A percentile compares a stretch with the other conserved stretches of the same genome.
phyloP scores from a whole-genome alignment of 106 monocot genomes.

The Hemerocallis citrina region DNA sequence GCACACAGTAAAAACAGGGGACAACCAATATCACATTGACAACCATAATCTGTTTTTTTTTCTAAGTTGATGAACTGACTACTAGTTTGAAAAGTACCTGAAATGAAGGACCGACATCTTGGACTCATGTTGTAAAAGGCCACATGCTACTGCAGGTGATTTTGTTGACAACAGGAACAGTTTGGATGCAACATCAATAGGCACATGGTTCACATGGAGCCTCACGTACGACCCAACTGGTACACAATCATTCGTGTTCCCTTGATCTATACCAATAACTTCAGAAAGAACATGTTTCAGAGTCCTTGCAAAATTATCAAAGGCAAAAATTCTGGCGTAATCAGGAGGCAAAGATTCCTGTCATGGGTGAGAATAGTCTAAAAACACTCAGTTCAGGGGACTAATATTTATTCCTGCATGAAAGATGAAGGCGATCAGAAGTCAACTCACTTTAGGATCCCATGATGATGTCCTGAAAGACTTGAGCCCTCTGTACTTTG shows the following conservation, averaged over 20 bases:
- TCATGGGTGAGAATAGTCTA: slow-evolving; percentile 1
- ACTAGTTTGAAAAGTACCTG: slow-evolving; percentile 36
- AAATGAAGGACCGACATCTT: slow-evolving; percentile 99
- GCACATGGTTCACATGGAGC: slow-evolving; percentile 71
- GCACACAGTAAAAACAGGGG: no score
- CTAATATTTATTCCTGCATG: neutral
- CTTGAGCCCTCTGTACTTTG: slow-evolving; percentile 86
- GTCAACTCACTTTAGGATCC: slow-evolving; percentile 78
- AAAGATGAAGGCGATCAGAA: neutral
- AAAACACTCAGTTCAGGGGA: neutral
- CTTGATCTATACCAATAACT: slow-evolving; percentile 40
- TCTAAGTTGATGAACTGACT: neutral
- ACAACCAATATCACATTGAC: neutral
- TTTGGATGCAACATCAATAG: slow-evolving; percentile 53
- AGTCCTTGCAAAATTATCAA: slow-evolving; percentile 80
- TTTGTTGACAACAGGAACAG: slow-evolving; percentile 29
- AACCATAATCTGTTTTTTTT: neutral
- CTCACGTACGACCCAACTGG: slow-evolving; percentile 61
- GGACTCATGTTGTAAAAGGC: slow-evolving; percentile 87
- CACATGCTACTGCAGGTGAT: slow-evolving; percentile 48
- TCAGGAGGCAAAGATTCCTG: slow-evolving; percentile 95
- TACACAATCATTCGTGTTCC: slow-evolving; percentile 26
- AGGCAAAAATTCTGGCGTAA: slow-evolving; percentile 87
- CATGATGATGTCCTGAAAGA: slow-evolving; percentile 92
- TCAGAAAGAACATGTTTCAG: slow-evolving; percentile 66